Percentiles rank a stretch among this genome's conserved stretches.
phyloP scores from a whole-genome alignment of 352 stramenopile species.

The Thalassiosira oceanica region DNA sequence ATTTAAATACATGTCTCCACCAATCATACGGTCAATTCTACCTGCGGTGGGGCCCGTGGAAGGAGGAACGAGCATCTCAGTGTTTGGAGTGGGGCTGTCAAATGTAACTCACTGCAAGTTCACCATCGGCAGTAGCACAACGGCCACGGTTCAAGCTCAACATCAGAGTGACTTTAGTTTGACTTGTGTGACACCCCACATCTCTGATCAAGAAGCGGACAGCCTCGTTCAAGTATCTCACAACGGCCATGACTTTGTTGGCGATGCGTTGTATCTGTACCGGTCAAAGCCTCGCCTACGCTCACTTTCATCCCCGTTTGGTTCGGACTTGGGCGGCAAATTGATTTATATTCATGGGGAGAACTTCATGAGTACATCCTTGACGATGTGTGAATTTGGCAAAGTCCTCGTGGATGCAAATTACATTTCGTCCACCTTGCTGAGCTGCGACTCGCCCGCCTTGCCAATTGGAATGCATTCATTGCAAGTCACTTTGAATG shows the following conservation, averaged over 20 bases:
- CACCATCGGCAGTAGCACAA: slow-evolving; percentile 8
- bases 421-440: slow-evolving; percentile 84
- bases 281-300: slow-evolving; percentile 26
- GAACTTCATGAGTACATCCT: slow-evolving; percentile 41
- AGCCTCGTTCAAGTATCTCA: slow-evolving; percentile 46
- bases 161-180: slow-evolving; percentile 26
- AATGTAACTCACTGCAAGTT: slow-evolving; percentile 49
- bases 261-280: slow-evolving; percentile 30
- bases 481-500: slow-evolving; percentile 86
- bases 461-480: slow-evolving; percentile 70
- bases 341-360: slow-evolving; percentile 38
- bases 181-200: slow-evolving; percentile 21
- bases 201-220: slow-evolving; percentile 10
- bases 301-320: slow-evolving; percentile 38
- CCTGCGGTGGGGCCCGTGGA: slow-evolving; percentile 22
- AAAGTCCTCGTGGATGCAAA: slow-evolving; percentile 73
- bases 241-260: slow-evolving; percentile 49
- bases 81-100: slow-evolving; percentile 31
- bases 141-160: no score
- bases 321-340: slow-evolving; percentile 47
- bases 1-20: slow-evolving; percentile 44
- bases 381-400: slow-evolving; percentile 43
- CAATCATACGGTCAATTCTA: slow-evolving; percentile 27
- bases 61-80: slow-evolving; percentile 29
- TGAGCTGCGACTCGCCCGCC: slow-evolving; percentile 85